Evolutionary conservation across 345 rosid genomes (phyloP).

Genomic region (Sisymbrium irio): DNA sequence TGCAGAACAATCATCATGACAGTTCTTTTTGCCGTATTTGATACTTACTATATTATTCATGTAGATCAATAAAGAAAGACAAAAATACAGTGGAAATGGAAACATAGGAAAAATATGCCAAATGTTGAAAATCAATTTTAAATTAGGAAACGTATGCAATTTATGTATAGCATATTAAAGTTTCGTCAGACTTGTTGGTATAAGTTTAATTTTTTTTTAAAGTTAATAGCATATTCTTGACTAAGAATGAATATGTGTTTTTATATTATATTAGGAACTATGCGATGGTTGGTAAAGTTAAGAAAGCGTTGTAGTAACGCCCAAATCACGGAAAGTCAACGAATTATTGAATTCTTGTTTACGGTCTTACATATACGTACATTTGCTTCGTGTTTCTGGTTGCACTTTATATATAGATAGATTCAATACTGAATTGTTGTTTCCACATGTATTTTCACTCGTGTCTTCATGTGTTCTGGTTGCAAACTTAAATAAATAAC

Average conservation of each 20-base stretch:
- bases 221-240: too few species aligned
- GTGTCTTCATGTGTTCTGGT: constrained; percentile 16
- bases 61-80: neutral
- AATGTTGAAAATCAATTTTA: neutral
- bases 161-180: too few species aligned
- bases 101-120: neutral
- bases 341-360: neutral
- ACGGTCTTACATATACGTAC: neutral
- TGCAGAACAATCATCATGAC: neutral
- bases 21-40: neutral
- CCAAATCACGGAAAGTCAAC: constrained; percentile 1
- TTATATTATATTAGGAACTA: neutral
- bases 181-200: too few species aligned
- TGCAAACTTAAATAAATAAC: neutral
- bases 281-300: constrained; percentile 4
- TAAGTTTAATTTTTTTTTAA: too few species aligned
- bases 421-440: neutral
- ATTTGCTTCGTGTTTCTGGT: neutral
- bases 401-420: neutral
- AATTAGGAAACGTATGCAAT: too few species aligned
- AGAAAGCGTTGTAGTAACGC: constrained; percentile 5
- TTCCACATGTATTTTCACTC: neutral
- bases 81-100: neutral
- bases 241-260: too few species aligned
- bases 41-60: neutral